Evolutionary conservation across 2,329 filamentous ascomycete species (phyloP).

Genomic region (Botrytis hyacinthi): DNA sequence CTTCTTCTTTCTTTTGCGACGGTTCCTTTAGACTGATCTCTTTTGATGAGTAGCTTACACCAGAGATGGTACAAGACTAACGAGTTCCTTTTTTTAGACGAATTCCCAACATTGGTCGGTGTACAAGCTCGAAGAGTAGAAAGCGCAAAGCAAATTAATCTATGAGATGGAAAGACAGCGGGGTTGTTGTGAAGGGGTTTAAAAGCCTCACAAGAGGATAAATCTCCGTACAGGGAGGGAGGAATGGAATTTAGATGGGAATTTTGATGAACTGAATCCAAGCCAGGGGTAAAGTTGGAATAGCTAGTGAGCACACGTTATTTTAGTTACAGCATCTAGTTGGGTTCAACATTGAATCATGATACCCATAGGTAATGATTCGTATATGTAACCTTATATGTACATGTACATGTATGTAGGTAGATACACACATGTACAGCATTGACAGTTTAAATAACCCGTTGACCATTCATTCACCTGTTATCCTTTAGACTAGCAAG

Average conservation of each 20-base stretch:
- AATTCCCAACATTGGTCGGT: not conserved
- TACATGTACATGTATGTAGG: not conserved
- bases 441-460: not conserved
- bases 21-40: not conserved
- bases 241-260: not conserved
- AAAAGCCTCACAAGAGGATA: not conserved
- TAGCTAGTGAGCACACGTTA: not conserved
- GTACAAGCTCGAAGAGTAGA: not conserved
- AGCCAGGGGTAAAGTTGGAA: conserved; percentile 14
- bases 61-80: not conserved
- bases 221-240: not conserved
- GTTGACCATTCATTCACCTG: not conserved
- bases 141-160: not conserved
- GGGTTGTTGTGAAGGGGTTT: not conserved
- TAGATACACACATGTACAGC: not conserved
- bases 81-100: not conserved
- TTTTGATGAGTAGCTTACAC: not conserved
- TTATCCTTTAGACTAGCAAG: not conserved
- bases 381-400: not conserved
- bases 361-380: not conserved
- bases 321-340: not conserved
- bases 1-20: not conserved
- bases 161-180: not conserved
- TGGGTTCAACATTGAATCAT: not conserved
- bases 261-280: not conserved